Percentiles rank a stretch among this genome's conserved stretches.
Evolutionary conservation across 2,329 filamentous ascomycete species (phyloP).

Genomic region (Aspergillus pseudoglaucus): DNA sequence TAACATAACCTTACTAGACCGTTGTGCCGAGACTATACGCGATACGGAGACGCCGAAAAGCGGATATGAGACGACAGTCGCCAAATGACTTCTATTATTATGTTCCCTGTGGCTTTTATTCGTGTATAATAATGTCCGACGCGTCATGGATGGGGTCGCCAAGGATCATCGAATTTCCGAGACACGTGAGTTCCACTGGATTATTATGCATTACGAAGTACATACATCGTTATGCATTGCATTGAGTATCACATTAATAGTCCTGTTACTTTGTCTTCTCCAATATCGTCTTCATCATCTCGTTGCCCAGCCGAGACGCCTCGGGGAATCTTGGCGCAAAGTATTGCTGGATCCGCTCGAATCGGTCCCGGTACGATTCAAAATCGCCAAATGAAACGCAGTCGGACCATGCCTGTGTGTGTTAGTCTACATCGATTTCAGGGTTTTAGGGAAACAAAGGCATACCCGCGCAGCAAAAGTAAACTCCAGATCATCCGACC

Average conservation of each 20-base stretch:
- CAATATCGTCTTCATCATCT: conserved; percentile 94
- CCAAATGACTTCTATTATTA: too few relatives aligned
- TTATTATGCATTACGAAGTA: too few relatives aligned
- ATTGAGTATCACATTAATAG: not conserved
- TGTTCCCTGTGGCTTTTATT: too few relatives aligned
- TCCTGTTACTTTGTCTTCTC: conserved; percentile 55
- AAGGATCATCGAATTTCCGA: too few relatives aligned
- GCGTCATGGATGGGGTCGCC: not conserved
- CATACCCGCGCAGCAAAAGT: conserved; percentile 80
- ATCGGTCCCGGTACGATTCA: conserved; percentile 84
- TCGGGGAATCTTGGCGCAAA: conserved; percentile 86
- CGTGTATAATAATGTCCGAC: not conserved
- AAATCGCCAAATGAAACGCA: conserved; percentile 88
- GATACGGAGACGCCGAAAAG: too few relatives aligned
- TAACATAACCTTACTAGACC: too few relatives aligned
- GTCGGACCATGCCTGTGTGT: conserved; percentile 73
- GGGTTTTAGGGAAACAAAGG: not conserved
- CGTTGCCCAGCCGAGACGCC: conserved; percentile 80
- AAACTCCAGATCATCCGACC: conserved; percentile 94
- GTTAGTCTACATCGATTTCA: not conserved
- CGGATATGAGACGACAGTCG: too few relatives aligned
- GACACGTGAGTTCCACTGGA: too few relatives aligned
- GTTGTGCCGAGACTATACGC: too few relatives aligned
- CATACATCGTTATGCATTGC: not conserved
- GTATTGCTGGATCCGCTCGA: conserved; percentile 82